Evolutionary conservation across 257 asterid genomes (phyloP).

Genomic region (Nicotiana tomentosiformis): DNA sequence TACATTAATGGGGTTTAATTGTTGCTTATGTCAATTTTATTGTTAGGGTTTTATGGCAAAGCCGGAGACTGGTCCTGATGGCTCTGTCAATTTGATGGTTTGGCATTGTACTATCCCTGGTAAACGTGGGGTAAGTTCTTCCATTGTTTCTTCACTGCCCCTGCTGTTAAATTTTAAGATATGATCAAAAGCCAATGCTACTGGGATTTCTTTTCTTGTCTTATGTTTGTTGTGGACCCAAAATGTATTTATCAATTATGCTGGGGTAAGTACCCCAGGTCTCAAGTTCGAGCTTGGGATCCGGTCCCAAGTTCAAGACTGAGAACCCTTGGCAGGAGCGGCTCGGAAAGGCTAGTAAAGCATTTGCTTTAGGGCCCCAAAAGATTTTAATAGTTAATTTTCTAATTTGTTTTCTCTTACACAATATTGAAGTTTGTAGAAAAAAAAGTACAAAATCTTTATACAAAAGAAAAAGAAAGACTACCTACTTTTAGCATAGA

Average conservation of each 20-base stretch:
- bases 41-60: constrained; percentile 33
- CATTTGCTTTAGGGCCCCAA: no score
- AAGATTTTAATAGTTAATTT: no score
- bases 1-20: neutral
- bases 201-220: neutral
- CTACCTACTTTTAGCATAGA: no score
- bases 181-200: neutral
- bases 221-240: neutral
- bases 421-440: no score
- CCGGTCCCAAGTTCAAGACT: neutral
- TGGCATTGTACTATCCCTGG: constrained; percentile 33
- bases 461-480: no score
- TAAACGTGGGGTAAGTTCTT: constrained; percentile 22
- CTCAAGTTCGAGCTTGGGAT: neutral
- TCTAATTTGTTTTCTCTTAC: no score
- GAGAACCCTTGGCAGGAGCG: no score
- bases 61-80: constrained; percentile 25
- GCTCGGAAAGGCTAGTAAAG: no score
- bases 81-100: constrained; percentile 23
- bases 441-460: no score
- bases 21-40: neutral
- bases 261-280: neutral
- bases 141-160: neutral
- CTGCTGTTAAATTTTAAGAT: neutral
- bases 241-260: neutral